Evolutionary conservation across 1,284 basidiomycete genomes (phyloP).

Genomic region (Irpex rosettiformis): DNA sequence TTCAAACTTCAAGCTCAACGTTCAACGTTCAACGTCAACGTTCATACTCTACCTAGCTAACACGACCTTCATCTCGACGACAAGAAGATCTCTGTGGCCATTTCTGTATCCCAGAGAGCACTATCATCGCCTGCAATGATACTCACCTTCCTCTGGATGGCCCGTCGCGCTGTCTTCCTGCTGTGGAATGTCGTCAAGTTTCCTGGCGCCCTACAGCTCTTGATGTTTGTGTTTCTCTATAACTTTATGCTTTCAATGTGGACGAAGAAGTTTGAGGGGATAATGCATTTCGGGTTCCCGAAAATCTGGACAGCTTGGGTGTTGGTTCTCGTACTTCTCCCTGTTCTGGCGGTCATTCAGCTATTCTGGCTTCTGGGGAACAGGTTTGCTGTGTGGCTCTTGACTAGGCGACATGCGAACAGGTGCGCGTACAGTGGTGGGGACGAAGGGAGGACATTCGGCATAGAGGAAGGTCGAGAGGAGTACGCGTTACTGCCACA

Average conservation of each 20-base stretch:
- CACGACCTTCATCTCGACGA: too few species aligned
- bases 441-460: not conserved
- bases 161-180: not conserved
- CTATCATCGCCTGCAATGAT: too few species aligned
- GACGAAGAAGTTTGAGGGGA: conserved; percentile 11
- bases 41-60: too few species aligned
- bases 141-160: not conserved
- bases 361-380: conserved; percentile 17
- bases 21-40: too few species aligned
- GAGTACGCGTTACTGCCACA: conserved; percentile 19
- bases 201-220: conserved; percentile 11
- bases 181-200: conserved; percentile 1
- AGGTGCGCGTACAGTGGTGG: not conserved
- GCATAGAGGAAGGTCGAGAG: not conserved
- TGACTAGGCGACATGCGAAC: not conserved
- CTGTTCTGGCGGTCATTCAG: conserved; percentile 19
- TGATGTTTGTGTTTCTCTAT: conserved; percentile 18
- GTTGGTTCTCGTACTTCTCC: conserved; percentile 17
- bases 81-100: too few species aligned
- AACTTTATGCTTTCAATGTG: conserved; percentile 7
- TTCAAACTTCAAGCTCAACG: too few species aligned
- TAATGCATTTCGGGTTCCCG: conserved; percentile 21
- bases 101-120: too few species aligned
- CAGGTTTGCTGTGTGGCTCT: not conserved
- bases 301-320: conserved; percentile 19